These are phyloP conservation scores for Gynochthodes officinalis DNA, from an alignment of 257 asterid genomes.

Conservation along the genomic window DNA sequence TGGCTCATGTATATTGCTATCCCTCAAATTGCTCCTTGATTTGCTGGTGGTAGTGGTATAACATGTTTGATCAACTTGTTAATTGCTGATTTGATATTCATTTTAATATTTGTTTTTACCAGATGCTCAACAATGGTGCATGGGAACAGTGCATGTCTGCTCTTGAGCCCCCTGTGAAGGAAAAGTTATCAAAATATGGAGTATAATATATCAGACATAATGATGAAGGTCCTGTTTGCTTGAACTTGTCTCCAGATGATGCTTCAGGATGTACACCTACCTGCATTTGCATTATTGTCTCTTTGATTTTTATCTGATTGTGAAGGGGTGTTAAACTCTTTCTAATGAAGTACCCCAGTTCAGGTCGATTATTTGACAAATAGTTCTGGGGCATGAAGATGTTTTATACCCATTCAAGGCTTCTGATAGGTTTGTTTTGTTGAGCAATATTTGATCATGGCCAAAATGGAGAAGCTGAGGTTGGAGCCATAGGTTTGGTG, in stretches of 20 bases:
- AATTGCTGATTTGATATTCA: background rate
- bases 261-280: slow-evolving; percentile 17
- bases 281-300: slow-evolving; percentile 9
- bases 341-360: slow-evolving; percentile 6
- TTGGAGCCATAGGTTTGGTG: slow-evolving; percentile 21
- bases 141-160: slow-evolving; percentile 92
- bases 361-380: slow-evolving; percentile 6
- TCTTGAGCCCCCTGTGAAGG: slow-evolving; percentile 77
- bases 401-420: slow-evolving; percentile 19
- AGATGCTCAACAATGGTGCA: slow-evolving; percentile 81
- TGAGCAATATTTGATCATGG: slow-evolving; percentile 1
- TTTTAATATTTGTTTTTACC: slow-evolving; percentile 16
- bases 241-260: slow-evolving; percentile 14
- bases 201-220: slow-evolving; percentile 22
- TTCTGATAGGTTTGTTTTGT: slow-evolving; percentile 6
- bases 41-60: background rate
- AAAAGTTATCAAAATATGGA: slow-evolving; percentile 56
- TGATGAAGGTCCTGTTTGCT: slow-evolving; percentile 10
- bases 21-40: background rate
- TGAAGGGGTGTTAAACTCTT: slow-evolving; percentile 11
- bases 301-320: slow-evolving; percentile 20
- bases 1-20: background rate
- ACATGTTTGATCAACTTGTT: background rate
- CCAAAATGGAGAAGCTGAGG: slow-evolving; percentile 16
- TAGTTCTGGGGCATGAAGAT: slow-evolving; percentile 20